These are phyloP conservation scores for Guadua angustifolia DNA, from an alignment of 176 grass and related monocot genomes.

Conservation along the genomic window DNA sequence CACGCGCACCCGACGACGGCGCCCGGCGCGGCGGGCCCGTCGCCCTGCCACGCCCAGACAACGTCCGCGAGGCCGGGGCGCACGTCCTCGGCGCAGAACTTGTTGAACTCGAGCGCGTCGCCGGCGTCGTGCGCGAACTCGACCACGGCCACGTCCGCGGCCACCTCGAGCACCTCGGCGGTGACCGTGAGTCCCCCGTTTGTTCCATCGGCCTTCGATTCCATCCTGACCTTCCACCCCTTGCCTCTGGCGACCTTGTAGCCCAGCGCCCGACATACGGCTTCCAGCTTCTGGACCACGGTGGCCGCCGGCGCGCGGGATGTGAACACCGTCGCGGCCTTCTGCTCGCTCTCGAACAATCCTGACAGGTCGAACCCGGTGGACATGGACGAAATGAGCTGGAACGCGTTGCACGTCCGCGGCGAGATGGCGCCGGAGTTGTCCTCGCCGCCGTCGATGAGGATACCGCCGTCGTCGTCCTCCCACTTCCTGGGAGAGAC, in stretches of 20 bases:
- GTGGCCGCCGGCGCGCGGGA: conserved; percentile 53
- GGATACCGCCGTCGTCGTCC: background rate
- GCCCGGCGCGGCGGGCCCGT: conserved; percentile 10
- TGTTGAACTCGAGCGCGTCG: conserved; percentile 73
- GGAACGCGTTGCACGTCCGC: conserved; percentile 91
- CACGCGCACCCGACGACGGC: conserved; percentile 35
- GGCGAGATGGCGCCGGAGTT: conserved; percentile 41
- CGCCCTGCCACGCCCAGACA: conserved; percentile 97
- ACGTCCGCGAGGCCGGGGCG: conserved; percentile 68
- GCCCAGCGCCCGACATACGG: conserved; percentile 50
- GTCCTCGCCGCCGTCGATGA: background rate
- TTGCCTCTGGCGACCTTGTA: conserved; percentile 52
- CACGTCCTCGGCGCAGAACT: conserved; percentile 77
- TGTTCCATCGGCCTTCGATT: conserved; percentile 45
- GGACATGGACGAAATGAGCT: conserved; percentile 94
- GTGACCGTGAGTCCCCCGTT: conserved; percentile 56
- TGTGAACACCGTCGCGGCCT: conserved; percentile 74
- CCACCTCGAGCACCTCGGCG: conserved; percentile 79
- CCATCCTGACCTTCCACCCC: conserved; percentile 66
- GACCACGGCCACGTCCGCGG: conserved; percentile 63
- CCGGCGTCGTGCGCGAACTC: conserved; percentile 78
- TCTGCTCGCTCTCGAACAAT: conserved; percentile 70
- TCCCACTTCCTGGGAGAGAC: conserved; percentile 36
- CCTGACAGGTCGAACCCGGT: conserved; percentile 92
- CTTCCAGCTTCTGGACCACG: conserved; percentile 60